These are phyloP conservation scores for Carex littledalei DNA, from an alignment of 176 grass and related monocot species.

Conservation along the genomic window DNA sequence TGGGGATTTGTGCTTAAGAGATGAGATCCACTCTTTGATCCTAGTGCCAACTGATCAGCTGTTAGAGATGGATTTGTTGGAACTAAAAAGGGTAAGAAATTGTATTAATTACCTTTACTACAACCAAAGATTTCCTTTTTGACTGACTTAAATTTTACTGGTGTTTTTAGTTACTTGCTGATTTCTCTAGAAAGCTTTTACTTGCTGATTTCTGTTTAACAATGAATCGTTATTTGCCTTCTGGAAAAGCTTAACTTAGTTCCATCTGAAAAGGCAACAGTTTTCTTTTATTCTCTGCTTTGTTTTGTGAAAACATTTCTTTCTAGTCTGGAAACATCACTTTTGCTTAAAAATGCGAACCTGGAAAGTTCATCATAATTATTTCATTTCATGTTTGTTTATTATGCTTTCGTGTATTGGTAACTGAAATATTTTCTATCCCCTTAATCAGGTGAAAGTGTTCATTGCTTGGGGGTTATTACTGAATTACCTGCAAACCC, in stretches of 20 bases:
- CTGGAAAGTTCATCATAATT: neutral
- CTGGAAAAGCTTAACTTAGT: neutral
- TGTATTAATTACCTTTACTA: neutral
- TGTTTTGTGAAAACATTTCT: neutral
- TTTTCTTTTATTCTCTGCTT: neutral
- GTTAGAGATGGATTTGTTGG: constrained; percentile 56
- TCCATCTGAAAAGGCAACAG: neutral
- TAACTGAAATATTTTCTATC: constrained; percentile 12
- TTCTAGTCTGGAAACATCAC: neutral
- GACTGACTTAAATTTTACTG: neutral
- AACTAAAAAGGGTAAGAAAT: constrained; percentile 49
- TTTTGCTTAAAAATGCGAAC: neutral
- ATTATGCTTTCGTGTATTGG: neutral
- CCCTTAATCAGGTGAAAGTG: constrained; percentile 50
- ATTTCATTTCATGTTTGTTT: constrained; percentile 17
- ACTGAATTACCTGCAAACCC: constrained; percentile 54
- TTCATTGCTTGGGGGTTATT: constrained; percentile 74
- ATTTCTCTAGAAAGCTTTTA: neutral
- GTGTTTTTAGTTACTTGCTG: neutral
- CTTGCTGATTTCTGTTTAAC: neutral
- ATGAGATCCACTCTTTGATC: constrained; percentile 63
- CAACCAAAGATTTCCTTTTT: neutral
- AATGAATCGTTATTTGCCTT: constrained; percentile 1
- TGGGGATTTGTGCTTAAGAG: constrained; percentile 52
- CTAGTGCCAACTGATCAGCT: constrained; percentile 56